Evolutionary conservation across 306 rosid genomes (phyloP).

Genomic region (Glycine tomentella): DNA sequence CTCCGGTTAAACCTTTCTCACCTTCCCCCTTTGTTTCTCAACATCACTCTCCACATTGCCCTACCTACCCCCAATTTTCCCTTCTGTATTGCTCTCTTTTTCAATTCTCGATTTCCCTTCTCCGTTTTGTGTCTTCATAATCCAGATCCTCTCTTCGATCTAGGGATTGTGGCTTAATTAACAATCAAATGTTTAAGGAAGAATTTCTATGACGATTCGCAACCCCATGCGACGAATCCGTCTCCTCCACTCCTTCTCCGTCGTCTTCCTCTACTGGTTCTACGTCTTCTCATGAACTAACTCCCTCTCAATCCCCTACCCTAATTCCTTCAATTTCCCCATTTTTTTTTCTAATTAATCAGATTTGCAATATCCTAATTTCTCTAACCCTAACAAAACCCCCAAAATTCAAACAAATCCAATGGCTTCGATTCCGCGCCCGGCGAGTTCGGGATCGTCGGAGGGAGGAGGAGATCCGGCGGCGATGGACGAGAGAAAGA

Average conservation of each 20-base stretch:
- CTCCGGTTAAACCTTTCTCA: slow-evolving; percentile 2
- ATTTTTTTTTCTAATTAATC: neutral
- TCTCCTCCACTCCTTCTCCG: slow-evolving; percentile 59
- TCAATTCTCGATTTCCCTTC: neutral
- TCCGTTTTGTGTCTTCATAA: neutral
- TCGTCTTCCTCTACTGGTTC: slow-evolving; percentile 62
- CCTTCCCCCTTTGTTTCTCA: neutral
- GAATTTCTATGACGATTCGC: slow-evolving; percentile 49
- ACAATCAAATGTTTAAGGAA: slow-evolving; percentile 46
- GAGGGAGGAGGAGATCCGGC: slow-evolving; percentile 57
- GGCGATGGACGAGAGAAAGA: slow-evolving; percentile 71
- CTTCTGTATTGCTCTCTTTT: neutral
- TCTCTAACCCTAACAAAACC: neutral
- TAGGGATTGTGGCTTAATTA: neutral
- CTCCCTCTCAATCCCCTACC: slow-evolving; percentile 6
- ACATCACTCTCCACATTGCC: neutral
- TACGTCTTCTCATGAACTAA: slow-evolving; percentile 77
- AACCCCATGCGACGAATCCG: slow-evolving; percentile 56
- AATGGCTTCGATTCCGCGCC: slow-evolving; percentile 65
- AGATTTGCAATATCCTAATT: slow-evolving; percentile 17
- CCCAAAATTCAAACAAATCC: neutral
- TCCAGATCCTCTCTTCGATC: neutral
- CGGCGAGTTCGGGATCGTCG: slow-evolving; percentile 71
- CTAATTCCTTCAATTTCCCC: neutral
- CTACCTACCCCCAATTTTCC: neutral